A percentile compares a stretch with the other conserved stretches of the same genome.
These are phyloP conservation scores for Spiraea crenata DNA, from an alignment of 331 rosid genomes.

Conservation along the genomic window DNA sequence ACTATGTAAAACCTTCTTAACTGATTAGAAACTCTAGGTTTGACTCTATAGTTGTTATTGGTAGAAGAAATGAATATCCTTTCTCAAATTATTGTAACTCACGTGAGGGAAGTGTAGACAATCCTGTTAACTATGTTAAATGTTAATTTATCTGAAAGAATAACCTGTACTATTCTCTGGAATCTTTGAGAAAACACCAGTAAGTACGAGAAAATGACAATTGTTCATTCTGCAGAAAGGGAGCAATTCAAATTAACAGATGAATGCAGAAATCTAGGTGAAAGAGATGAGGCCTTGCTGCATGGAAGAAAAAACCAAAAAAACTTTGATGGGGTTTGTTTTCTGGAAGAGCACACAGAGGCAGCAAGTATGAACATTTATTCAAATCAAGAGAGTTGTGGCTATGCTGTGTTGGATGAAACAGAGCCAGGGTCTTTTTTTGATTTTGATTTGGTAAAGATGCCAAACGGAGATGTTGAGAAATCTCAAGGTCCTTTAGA, in stretches of 20 bases:
- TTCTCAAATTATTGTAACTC: background rate
- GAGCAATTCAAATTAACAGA: background rate
- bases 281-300: conserved; percentile 1
- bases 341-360: conserved; percentile 11
- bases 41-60: background rate
- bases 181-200: background rate
- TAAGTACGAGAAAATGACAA: background rate
- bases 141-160: background rate
- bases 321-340: conserved; percentile 3
- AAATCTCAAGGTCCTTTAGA: conserved; percentile 8
- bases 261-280: background rate
- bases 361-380: background rate
- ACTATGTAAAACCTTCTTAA: background rate
- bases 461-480: background rate
- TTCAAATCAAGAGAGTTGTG: background rate
- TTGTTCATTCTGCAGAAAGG: background rate
- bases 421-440: background rate
- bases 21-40: background rate
- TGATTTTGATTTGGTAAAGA: conserved; percentile 12
- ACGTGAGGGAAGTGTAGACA: too few relatives aligned
- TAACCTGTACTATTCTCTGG: background rate
- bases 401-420: background rate
- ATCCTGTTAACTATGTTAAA: background rate
- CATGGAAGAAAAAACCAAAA: background rate
- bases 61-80: background rate